Base-by-base conservation (phyloP, 148 eudicot species). In the Chenopodium formosanum region DNA sequence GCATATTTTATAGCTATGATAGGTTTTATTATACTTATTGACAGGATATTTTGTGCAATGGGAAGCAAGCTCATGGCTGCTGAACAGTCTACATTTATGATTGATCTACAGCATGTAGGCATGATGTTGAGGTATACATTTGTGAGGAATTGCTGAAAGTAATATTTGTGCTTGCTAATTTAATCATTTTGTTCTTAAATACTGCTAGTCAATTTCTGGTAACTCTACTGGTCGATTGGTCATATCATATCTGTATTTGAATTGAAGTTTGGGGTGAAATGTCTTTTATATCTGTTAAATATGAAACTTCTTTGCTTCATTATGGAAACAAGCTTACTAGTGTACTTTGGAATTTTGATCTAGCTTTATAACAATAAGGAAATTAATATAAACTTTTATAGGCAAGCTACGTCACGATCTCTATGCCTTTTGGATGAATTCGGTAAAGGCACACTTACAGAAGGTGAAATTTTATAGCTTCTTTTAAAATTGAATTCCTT, bases 41-140 rank as follows among this genome's bases (percentile, higher is more conserved):
- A 74, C 83, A 96, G 99, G 91, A 91, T 96, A 89, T 94, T 96
- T 76, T 96, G 99, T 87, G 98, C 99, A 10, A 92, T 86, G 91
- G 99, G 98, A 84, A 90, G 91, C 89, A 96, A 92, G 89, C 86
- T 87, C 82, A 90, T 91, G 94, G 89, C 91, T 79, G 97, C 98
- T 83, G 98, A 95, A 82, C 94, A 95, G 73, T 96, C 99, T 71
- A 94, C 99, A 85, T 96, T 96, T 84, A 96, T 96, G 99, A 91
- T 96, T 87, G 99, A 96, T 84, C 91, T 96, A 73, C 98, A 92
- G 83, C 99, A 96, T 89, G 98, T 96, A 37, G 97, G 98, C 67
- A 88, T 91, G 90, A 96, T 96, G 99, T 87, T 96, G 85, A 96
- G 99, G 99, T 92, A 89, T 71, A 34, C 50, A 70, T 37, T 50